phyloP scores from a whole-genome alignment of 148 eudicot genomes.

The Rhododendron griersonianum region DNA sequence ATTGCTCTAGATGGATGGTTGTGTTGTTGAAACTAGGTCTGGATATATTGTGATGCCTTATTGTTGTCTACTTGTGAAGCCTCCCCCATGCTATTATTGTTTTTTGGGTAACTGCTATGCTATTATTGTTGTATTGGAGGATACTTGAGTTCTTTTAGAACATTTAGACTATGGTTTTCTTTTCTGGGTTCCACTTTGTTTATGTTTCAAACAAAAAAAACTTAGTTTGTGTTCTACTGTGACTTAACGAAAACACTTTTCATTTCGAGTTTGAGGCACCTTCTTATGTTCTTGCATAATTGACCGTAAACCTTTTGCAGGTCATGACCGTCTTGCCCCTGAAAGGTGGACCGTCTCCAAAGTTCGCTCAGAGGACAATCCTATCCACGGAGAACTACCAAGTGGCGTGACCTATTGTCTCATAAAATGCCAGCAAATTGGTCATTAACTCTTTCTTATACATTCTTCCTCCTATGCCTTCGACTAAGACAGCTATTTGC shows the following conservation, averaged over 20 bases:
- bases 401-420: slow-evolving; percentile 44
- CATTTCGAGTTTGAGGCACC: background rate
- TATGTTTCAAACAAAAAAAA: background rate
- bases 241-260: background rate
- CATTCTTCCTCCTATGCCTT: background rate
- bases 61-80: background rate
- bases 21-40: background rate
- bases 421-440: background rate
- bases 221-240: background rate
- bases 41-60: background rate
- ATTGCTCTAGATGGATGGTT: background rate
- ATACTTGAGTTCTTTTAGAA: background rate
- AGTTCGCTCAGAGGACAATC: slow-evolving; percentile 64
- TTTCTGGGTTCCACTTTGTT: background rate
- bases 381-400: slow-evolving; percentile 75
- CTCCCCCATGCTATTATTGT: background rate
- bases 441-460: background rate
- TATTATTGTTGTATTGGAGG: background rate
- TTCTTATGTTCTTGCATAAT: background rate
- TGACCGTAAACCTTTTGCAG: slow-evolving; percentile 32
- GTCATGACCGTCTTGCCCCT: slow-evolving; percentile 66
- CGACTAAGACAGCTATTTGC: background rate
- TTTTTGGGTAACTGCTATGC: background rate
- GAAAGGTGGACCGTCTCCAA: slow-evolving; percentile 78
- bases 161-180: background rate